Percentiles rank a stretch among this genome's conserved stretches.
Conservation (phyloP, 192 early-diverging fungal genomes). For the Cetraspora pellucida region DNA sequence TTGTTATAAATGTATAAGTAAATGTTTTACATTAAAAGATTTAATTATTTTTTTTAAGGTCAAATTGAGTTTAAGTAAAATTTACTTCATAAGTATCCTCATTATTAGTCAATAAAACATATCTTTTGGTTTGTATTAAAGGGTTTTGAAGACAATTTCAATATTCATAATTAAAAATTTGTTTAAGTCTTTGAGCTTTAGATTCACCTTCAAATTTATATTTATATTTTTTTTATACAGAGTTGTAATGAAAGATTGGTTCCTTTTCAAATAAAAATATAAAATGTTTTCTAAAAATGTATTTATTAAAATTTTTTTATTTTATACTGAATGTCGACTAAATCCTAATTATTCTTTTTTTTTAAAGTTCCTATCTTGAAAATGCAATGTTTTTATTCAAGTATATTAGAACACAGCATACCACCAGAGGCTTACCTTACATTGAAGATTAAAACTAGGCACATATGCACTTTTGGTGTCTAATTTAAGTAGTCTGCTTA, state of each 20-base stretch:
- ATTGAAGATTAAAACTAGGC: too few relatives aligned
- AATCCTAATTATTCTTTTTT: neutral
- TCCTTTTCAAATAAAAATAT: slow-evolving; percentile 4
- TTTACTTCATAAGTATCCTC: neutral
- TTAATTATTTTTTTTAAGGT: neutral
- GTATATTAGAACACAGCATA: too few relatives aligned
- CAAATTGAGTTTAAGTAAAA: neutral
- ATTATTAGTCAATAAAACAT: slow-evolving; percentile 5
- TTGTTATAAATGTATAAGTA: neutral
- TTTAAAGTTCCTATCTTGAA: too few relatives aligned
- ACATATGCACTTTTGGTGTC: too few relatives aligned
- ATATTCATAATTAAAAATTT: slow-evolving; percentile 13
- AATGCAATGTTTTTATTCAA: too few relatives aligned
- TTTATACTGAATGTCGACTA: neutral
- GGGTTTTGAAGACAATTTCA: neutral
- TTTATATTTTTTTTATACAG: neutral
- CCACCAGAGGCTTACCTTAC: too few relatives aligned
- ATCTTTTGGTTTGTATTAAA: neutral
- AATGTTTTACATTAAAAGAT: neutral
- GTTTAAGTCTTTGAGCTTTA: neutral
- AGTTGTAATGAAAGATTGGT: neutral
- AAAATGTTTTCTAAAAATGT: neutral
- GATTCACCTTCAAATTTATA: neutral
- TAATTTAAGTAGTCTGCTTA: too few relatives aligned
- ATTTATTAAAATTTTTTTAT: neutral